Evolutionary conservation across 139 green algal genomes (phyloP).

Genomic region (Penium margaritaceum): DNA sequence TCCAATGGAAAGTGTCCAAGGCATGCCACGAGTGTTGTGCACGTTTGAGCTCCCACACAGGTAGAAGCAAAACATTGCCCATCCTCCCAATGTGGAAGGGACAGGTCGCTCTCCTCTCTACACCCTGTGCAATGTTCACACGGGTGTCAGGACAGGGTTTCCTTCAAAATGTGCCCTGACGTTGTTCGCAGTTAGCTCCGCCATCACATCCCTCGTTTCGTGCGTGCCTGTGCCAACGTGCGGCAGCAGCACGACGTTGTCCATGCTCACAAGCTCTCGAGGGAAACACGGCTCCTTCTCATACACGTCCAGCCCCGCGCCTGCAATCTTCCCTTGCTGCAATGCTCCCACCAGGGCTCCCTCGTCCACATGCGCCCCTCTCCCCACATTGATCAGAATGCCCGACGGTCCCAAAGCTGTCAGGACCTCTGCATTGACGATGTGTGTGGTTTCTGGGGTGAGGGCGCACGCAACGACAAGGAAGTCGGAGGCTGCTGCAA

Average conservation of each 20-base stretch:
- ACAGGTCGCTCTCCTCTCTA: too few relatives aligned
- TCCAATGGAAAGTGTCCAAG: too few relatives aligned
- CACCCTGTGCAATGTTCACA: too few relatives aligned
- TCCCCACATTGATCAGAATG: slow-evolving; percentile 19
- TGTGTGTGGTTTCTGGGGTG: slow-evolving; percentile 1
- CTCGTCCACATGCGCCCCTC: slow-evolving; percentile 23
- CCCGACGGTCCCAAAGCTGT: slow-evolving; percentile 8
- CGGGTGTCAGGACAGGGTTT: slow-evolving; percentile 19
- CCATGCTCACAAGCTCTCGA: slow-evolving; percentile 13
- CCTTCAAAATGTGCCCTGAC: slow-evolving; percentile 16
- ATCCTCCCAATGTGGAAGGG: too few relatives aligned
- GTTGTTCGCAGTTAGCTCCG: slow-evolving; percentile 11
- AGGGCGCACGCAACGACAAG: slow-evolving; percentile 12
- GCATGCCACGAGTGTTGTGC: too few relatives aligned
- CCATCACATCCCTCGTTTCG: slow-evolving; percentile 24
- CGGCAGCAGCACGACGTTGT: slow-evolving; percentile 31
- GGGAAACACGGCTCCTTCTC: slow-evolving; percentile 24
- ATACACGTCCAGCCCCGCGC: slow-evolving; percentile 35
- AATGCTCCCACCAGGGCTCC: slow-evolving; percentile 12
- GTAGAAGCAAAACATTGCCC: too few relatives aligned
- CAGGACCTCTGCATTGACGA: slow-evolving; percentile 12
- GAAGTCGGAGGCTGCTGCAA: slow-evolving; percentile 8
- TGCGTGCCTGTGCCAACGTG: slow-evolving; percentile 20
- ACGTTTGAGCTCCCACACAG: too few relatives aligned
- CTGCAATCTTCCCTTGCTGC: not conserved